Conservation (phyloP, 108 stramenopile genomes). For the Cyclotella kingstonii region DNA sequence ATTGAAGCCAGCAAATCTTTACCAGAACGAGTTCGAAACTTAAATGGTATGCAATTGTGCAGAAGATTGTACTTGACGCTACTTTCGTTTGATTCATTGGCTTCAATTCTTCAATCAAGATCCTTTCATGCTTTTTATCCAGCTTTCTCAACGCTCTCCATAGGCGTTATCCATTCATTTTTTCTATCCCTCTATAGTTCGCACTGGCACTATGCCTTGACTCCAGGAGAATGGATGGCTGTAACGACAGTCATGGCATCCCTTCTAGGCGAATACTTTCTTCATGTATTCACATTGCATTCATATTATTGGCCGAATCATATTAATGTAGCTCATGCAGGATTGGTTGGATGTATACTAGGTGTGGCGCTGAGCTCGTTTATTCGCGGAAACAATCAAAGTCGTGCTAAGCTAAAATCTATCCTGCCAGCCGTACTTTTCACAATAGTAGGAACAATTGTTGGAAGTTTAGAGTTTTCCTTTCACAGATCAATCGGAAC, state of each 20-base stretch:
- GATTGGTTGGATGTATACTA: slow-evolving; percentile 37
- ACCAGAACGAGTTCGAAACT: too few relatives aligned
- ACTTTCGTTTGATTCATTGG: too few relatives aligned
- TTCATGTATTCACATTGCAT: slow-evolving; percentile 6
- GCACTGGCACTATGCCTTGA: slow-evolving; percentile 44
- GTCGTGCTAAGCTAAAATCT: neutral
- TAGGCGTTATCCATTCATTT: too few relatives aligned
- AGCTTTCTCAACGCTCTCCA: too few relatives aligned
- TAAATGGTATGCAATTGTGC: too few relatives aligned
- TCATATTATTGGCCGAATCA: slow-evolving; percentile 12
- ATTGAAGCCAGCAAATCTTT: too few relatives aligned
- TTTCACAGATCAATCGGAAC: too few relatives aligned
- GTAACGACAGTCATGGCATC: slow-evolving; percentile 35
- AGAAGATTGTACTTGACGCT: too few relatives aligned
- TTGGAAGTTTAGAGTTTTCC: slow-evolving; percentile 33
- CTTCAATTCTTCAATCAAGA: too few relatives aligned
- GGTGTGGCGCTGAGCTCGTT: slow-evolving; percentile 8
- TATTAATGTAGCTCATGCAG: slow-evolving; percentile 32
- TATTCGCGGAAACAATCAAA: slow-evolving; percentile 1
- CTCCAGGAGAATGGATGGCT: slow-evolving; percentile 46
- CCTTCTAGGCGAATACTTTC: slow-evolving; percentile 26
- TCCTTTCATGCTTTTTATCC: too few relatives aligned
- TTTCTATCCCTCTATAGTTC: neutral
- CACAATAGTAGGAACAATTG: slow-evolving; percentile 7
- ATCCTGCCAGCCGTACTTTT: neutral